Conservation (phyloP, 345 rosid genomes). For the Salix exigua region DNA sequence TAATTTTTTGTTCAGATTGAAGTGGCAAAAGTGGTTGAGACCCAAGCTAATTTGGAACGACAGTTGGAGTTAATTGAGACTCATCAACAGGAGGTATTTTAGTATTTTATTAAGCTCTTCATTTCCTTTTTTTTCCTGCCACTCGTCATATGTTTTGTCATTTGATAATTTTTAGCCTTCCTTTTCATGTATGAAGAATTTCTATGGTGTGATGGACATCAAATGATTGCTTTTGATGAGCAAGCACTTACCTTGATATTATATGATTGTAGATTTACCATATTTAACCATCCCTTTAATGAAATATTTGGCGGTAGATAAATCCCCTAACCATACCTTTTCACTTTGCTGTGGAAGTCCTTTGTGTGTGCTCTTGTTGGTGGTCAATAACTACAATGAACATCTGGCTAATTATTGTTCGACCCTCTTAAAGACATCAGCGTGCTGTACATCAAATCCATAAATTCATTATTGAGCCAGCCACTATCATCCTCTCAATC, state of each 20-base stretch:
- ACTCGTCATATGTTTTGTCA: neutral
- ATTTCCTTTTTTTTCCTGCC: neutral
- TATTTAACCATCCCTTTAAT: neutral
- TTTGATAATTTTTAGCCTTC: neutral
- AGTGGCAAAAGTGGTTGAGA: constrained; percentile 97
- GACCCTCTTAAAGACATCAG: neutral
- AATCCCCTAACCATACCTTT: neutral
- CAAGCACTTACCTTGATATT: neutral
- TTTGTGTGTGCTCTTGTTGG: neutral
- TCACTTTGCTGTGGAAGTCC: neutral
- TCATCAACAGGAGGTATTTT: constrained; percentile 87
- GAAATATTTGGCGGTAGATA: neutral
- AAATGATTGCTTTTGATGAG: neutral
- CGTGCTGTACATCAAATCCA: neutral
- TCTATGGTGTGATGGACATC: neutral
- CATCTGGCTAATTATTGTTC: neutral
- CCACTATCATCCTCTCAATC: neutral
- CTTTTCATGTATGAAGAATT: neutral
- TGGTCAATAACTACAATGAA: neutral
- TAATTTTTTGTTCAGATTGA: constrained; percentile 57
- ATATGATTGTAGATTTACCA: too few species aligned
- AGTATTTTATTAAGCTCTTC: neutral
- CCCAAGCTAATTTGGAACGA: constrained; percentile 74
- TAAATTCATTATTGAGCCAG: neutral
- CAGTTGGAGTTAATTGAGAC: constrained; percentile 93